These are phyloP conservation scores for Achaetomium macrosporum DNA, from an alignment of 2,329 filamentous ascomycete species.

Conservation along the genomic window DNA sequence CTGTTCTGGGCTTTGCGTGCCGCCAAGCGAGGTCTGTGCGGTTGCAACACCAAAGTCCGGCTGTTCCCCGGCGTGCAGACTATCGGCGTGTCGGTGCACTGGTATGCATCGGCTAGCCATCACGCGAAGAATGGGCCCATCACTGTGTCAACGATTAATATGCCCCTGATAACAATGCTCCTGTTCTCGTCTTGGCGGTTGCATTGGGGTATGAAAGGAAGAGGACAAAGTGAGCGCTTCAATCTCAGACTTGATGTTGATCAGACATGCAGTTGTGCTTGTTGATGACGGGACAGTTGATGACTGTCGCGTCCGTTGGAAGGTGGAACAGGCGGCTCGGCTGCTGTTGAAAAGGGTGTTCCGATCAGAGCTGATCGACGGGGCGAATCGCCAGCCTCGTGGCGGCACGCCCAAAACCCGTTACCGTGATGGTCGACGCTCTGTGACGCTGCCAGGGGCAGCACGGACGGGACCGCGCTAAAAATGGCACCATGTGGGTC, in stretches of 20 bases:
- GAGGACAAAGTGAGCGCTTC: neutral
- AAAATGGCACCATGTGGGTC: no score
- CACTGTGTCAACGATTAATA: neutral
- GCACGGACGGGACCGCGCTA: no score
- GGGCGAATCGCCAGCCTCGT: slow-evolving; percentile 4
- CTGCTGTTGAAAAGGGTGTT: neutral
- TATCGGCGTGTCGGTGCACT: neutral
- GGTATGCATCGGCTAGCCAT: neutral
- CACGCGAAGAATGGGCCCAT: neutral
- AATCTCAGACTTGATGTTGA: slow-evolving; percentile 1
- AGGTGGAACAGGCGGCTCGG: neutral
- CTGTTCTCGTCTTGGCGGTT: neutral
- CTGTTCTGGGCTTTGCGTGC: slow-evolving; percentile 9
- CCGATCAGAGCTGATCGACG: neutral
- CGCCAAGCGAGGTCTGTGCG: slow-evolving; percentile 12
- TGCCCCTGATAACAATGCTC: neutral
- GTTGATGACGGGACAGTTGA: neutral
- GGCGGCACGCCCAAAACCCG: neutral
- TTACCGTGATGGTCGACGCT: no score
- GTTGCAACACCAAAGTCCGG: neutral
- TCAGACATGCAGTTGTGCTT: neutral
- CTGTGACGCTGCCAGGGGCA: no score
- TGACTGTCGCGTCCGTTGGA: neutral
- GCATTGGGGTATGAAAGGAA: neutral
- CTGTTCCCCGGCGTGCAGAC: neutral